phyloP scores from a whole-genome alignment of 768 basidiomycete genomes.

The Boletus reticuloceps region DNA sequence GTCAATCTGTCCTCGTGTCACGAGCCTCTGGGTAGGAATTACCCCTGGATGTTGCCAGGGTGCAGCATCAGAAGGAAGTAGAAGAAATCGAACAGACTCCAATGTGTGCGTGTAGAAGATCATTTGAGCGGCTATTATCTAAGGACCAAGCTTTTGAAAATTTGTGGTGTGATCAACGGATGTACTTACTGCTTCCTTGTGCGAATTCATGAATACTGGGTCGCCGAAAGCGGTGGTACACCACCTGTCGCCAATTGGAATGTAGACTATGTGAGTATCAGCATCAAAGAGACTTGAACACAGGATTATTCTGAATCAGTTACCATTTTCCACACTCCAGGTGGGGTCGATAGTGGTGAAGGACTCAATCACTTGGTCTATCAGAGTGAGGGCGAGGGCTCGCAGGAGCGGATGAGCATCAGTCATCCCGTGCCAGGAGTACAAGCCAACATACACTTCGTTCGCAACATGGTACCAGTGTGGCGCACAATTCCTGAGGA shows the following conservation, averaged over 20 bases:
- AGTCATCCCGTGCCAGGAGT: background rate
- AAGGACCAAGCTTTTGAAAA: background rate
- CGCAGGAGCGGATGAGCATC: background rate
- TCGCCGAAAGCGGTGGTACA: background rate
- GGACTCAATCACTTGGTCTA: background rate
- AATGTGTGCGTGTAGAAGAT: too few relatives aligned
- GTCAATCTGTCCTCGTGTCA: background rate
- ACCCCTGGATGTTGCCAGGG: too few relatives aligned
- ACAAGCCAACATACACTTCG: background rate
- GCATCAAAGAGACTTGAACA: background rate
- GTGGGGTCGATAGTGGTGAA: background rate
- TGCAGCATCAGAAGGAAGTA: too few relatives aligned
- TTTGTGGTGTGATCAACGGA: background rate
- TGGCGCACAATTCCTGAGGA: background rate
- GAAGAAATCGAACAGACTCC: too few relatives aligned
- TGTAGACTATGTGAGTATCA: background rate
- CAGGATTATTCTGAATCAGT: background rate
- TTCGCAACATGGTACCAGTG: background rate
- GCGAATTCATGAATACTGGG: background rate
- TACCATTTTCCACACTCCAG: background rate
- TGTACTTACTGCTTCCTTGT: background rate
- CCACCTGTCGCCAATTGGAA: background rate
- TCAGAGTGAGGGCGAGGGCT: background rate
- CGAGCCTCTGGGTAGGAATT: background rate
- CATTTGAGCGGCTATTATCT: background rate